These are phyloP conservation scores for Ascochyta lentis DNA, from an alignment of 2,329 filamentous ascomycete species.

Conservation along the genomic window DNA sequence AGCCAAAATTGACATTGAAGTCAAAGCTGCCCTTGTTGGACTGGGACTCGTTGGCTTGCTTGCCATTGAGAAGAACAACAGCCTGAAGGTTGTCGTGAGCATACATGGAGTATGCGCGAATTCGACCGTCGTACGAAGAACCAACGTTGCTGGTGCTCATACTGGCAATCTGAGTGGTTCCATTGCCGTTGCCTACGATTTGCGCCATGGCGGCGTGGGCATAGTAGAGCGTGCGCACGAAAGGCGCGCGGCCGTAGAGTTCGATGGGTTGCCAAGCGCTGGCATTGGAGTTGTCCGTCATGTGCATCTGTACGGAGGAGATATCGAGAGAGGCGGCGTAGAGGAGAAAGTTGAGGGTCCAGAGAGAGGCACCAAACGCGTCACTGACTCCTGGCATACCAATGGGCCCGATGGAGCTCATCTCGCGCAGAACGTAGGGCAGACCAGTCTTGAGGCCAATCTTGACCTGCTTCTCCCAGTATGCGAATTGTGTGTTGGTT, in stretches of 20 bases:
- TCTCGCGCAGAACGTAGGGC: conserved; percentile 60
- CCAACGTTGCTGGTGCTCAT: conserved; percentile 43
- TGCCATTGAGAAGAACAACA: conserved; percentile 57
- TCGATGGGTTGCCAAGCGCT: conserved; percentile 58
- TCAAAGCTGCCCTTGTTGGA: conserved; percentile 49
- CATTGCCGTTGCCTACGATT: conserved; percentile 56
- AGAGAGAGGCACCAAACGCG: conserved; percentile 58
- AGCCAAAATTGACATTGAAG: conserved; percentile 52
- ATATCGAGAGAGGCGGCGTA: conserved; percentile 58
- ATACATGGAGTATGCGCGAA: conserved; percentile 56
- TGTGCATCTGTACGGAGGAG: conserved; percentile 59
- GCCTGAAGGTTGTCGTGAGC: conserved; percentile 52
- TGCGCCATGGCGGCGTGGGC: conserved; percentile 60
- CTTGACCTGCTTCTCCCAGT: conserved; percentile 54
- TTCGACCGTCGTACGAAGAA: conserved; percentile 49
- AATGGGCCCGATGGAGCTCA: conserved; percentile 59
- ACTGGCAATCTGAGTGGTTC: conserved; percentile 53
- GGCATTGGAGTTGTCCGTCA: conserved; percentile 61
- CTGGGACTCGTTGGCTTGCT: conserved; percentile 51
- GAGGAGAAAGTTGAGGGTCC: conserved; percentile 61
- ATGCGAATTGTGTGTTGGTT: conserved; percentile 57
- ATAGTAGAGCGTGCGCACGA: conserved; percentile 59
- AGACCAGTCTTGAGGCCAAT: conserved; percentile 52
- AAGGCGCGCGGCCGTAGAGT: conserved; percentile 49
- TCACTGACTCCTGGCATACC: conserved; percentile 56